Percentiles rank a stretch among this genome's conserved stretches.
Conservation (phyloP, 768 basidiomycete genomes). For the Mycena amicta region DNA sequence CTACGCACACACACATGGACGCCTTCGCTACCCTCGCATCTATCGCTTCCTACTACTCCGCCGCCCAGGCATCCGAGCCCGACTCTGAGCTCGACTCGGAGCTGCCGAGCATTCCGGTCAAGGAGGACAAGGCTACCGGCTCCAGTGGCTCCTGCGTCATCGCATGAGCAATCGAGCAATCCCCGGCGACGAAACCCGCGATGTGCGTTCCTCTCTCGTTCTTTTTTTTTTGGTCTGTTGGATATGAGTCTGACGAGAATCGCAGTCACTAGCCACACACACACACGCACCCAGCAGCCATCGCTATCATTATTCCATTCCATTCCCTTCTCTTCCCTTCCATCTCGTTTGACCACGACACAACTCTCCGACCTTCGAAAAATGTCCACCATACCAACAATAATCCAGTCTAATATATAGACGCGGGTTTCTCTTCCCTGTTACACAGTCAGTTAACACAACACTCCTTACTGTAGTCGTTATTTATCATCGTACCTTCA, state of each 20-base stretch:
- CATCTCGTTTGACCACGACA: no score
- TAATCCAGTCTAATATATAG: background rate
- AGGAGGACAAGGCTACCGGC: constrained; percentile 11
- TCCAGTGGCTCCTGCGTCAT: constrained; percentile 14
- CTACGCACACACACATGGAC: constrained; percentile 16
- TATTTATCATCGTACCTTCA: background rate
- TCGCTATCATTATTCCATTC: background rate
- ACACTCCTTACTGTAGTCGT: no score
- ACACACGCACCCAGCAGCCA: background rate
- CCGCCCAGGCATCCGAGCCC: background rate
- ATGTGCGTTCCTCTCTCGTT: background rate
- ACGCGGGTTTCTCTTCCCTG: background rate
- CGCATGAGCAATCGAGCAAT: no score
- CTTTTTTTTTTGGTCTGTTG: no score
- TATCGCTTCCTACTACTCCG: constrained; percentile 13
- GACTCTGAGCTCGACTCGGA: constrained; percentile 3
- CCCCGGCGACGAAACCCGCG: no score
- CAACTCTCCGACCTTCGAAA: no score
- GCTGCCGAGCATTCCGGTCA: constrained; percentile 11
- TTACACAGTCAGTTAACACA: no score
- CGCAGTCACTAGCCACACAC: background rate
- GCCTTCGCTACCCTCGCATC: constrained; percentile 13
- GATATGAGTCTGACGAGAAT: background rate
- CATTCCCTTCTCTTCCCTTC: background rate
- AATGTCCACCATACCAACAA: no score